Conservation (phyloP, 495 filamentous ascomycete genomes). For the Letharia columbiana region DNA sequence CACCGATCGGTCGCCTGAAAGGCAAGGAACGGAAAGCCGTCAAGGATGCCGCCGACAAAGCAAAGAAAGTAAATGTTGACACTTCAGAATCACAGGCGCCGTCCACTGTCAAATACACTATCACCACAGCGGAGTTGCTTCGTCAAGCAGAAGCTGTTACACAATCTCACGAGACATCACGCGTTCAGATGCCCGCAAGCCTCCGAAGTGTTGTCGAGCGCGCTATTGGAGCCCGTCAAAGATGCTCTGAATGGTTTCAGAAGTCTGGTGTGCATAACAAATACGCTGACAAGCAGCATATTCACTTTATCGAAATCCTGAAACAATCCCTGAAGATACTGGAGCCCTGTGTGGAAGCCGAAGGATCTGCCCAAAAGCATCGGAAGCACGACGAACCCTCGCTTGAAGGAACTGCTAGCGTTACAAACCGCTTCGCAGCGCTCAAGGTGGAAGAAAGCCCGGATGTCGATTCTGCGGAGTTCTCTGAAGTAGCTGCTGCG, state of each 20-base stretch:
- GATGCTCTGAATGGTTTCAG: constrained; percentile 19
- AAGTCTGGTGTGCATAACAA: constrained; percentile 11
- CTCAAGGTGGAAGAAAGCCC: constrained; percentile 16
- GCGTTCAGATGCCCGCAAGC: constrained; percentile 13
- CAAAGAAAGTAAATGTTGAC: constrained; percentile 1
- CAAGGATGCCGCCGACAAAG: constrained; percentile 3
- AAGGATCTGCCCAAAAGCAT: background rate
- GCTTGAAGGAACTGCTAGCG: background rate
- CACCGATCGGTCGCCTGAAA: constrained; percentile 11
- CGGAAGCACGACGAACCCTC: background rate
- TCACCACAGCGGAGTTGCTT: constrained; percentile 17
- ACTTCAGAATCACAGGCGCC: background rate
- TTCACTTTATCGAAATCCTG: constrained; percentile 14
- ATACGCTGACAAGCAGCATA: constrained; percentile 7
- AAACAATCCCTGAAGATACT: constrained; percentile 14
- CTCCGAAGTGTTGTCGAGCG: constrained; percentile 14
- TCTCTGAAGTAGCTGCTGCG: constrained; percentile 9
- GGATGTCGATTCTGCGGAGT: constrained; percentile 13
- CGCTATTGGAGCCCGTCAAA: constrained; percentile 17
- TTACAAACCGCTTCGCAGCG: background rate
- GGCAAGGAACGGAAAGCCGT: constrained; percentile 14
- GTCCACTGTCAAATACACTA: constrained; percentile 11
- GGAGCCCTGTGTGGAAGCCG: constrained; percentile 6
- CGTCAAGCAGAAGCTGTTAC: constrained; percentile 19
- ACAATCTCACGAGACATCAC: background rate